Percentiles rank a stretch among this genome's conserved stretches.
Evolutionary conservation across 495 filamentous ascomycete species (phyloP).

Genomic region (Cudoniella acicularis): DNA sequence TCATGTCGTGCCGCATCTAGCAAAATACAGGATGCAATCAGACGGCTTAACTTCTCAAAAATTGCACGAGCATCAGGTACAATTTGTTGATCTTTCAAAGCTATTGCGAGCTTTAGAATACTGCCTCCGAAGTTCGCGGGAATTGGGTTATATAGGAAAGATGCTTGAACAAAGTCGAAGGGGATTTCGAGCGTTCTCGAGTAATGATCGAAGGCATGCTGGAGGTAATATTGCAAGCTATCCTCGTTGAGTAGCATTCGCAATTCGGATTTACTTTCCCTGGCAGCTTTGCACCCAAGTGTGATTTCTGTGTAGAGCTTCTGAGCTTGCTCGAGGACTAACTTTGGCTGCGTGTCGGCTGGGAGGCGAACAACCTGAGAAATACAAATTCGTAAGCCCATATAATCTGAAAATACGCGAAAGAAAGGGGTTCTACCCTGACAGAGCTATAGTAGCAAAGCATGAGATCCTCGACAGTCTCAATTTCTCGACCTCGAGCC

Average conservation of each 20-base stretch:
- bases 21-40: conserved; percentile 35
- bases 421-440: no score
- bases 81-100: conserved; percentile 10
- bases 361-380: conserved; percentile 33
- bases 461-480: conserved; percentile 32
- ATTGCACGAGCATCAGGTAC: conserved; percentile 7
- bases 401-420: no score
- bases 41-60: conserved; percentile 25
- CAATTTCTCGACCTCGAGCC: conserved; percentile 21
- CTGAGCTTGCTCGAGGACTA: conserved; percentile 20
- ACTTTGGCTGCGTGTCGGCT: conserved; percentile 3
- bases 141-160: conserved; percentile 35
- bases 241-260: conserved; percentile 33
- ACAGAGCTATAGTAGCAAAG: conserved; percentile 29
- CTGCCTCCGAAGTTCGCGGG: conserved; percentile 33
- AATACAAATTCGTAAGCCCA: no score
- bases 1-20: conserved; percentile 19
- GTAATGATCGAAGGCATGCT: conserved; percentile 36
- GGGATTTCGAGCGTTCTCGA: conserved; percentile 29
- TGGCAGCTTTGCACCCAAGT: conserved; percentile 10
- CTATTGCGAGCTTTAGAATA: conserved; percentile 29
- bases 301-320: conserved; percentile 22
- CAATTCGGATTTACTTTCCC: conserved; percentile 14
- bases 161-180: conserved; percentile 38
- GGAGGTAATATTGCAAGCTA: conserved; percentile 32